A percentile compares a stretch with the other conserved stretches of the same genome.
phyloP scores from a whole-genome alignment of 1,284 basidiomycete species.

The Puccinia novopanici region DNA sequence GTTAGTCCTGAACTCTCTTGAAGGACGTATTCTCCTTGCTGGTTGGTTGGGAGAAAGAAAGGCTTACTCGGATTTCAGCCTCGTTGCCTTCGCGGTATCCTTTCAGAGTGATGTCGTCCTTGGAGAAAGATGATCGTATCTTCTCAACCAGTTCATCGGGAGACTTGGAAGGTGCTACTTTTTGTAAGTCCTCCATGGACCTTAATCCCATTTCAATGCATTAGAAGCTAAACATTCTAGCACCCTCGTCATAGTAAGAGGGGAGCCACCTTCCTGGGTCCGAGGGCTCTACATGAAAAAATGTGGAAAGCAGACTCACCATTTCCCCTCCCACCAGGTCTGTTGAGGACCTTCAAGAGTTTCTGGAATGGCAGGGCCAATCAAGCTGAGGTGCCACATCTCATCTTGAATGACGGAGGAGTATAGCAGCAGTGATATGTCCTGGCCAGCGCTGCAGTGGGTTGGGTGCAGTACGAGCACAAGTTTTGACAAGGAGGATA shows the following conservation, averaged over 20 bases:
- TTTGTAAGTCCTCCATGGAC: slow-evolving; percentile 17
- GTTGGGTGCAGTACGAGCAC: slow-evolving; percentile 17
- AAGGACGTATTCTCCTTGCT: too few species aligned
- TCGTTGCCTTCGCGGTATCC: slow-evolving; percentile 34
- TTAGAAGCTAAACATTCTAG: too few species aligned
- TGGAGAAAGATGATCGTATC: slow-evolving; percentile 25
- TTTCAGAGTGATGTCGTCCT: slow-evolving; percentile 24
- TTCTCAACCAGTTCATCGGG: not conserved
- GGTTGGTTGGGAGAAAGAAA: too few species aligned
- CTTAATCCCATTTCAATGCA: not conserved
- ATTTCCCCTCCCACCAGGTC: slow-evolving; percentile 34
- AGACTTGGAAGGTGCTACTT: slow-evolving; percentile 8
- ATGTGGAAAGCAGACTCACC: too few species aligned
- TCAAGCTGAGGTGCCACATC: slow-evolving; percentile 33
- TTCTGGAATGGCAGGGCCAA: slow-evolving; percentile 18
- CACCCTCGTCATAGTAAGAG: too few species aligned
- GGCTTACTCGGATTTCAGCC: slow-evolving; percentile 26
- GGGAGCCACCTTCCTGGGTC: too few species aligned
- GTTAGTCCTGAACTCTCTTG: not conserved
- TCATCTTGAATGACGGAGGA: slow-evolving; percentile 24
- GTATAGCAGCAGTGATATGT: slow-evolving; percentile 6
- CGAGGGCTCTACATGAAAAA: too few species aligned
- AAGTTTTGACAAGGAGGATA: slow-evolving; percentile 21
- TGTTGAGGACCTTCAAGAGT: not conserved
- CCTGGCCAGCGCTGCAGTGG: not conserved